Evolutionary conservation across 1,284 basidiomycete species (phyloP), one percentile per base, ranked within the genome.

Genomic region (Grifola frondosa): DNA sequence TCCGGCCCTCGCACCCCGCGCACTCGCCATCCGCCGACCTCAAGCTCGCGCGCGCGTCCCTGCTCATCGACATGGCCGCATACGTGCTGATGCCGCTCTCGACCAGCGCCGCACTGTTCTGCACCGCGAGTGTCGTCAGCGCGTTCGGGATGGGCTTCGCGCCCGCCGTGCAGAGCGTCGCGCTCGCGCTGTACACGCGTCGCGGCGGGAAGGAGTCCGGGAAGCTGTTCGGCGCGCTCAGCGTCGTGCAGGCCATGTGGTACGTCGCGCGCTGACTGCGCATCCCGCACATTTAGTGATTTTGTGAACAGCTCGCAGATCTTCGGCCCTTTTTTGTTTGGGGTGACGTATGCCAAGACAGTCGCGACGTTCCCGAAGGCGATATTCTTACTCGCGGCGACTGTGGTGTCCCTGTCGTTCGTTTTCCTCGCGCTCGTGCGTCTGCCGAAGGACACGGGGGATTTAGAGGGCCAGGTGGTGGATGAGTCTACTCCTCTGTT

Each of bases 151-250:
- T 69, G 1, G 88, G 84, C 3, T 82, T 83, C 46, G 60, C 58
- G 17, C 88, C 89, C 7, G 80, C 83, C 0, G 45, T 77, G 2
- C 82, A 88, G 50, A 81, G 81, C 30, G 71, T 87, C 30, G 78
- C 85, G 2, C 61, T 91, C 29, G 75, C 80, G 23, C 61, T 89
- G 37, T 84, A 84, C 53, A 64, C 67, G 21, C 63, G 65, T 20
- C 66, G 67, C 16, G 74, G 71, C 2, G 74, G 75, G 3, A 66
- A 51, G 17, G 82, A 87, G 58, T 61, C 69, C 5, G 87, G 84
- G 2, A 71, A 69, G 49, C 66, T 91, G 12, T 90, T 89, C 57
- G 88, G 88, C 13, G 82, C 79, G 3, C 53, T 91, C 44, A 80
- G 80, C 46, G 84, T 91, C 26, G 55, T 90, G 9, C 78, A 84